Evolutionary conservation across 805 yeast genomes (phyloP).

Genomic region (Wickerhamomyces alni): DNA sequence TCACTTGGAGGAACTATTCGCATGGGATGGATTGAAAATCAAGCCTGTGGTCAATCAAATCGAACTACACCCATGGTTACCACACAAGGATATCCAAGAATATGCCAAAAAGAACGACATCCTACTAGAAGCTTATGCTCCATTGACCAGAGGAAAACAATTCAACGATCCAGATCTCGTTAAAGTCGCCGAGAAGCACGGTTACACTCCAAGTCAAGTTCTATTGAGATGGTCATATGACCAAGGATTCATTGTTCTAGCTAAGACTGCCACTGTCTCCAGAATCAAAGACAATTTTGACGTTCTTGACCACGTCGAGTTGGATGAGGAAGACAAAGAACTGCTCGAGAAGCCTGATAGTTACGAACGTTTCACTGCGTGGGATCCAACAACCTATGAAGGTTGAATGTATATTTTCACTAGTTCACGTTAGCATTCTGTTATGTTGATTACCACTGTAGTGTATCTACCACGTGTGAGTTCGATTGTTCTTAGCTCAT

Average conservation of each 20-base stretch:
- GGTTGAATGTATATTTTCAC: too few relatives aligned
- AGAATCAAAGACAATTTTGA: conserved; percentile 51
- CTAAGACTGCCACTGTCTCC: conserved; percentile 50
- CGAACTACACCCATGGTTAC: conserved; percentile 81
- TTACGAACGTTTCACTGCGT: conserved; percentile 57
- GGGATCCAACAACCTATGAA: conserved; percentile 35
- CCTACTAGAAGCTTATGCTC: conserved; percentile 69
- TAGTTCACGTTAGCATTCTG: too few relatives aligned
- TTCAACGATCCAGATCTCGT: conserved; percentile 45
- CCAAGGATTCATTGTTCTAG: conserved; percentile 64
- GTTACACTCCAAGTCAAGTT: conserved; percentile 51
- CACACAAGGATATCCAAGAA: conserved; percentile 54
- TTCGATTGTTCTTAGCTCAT: too few relatives aligned
- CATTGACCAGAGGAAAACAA: conserved; percentile 59
- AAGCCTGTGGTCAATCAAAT: conserved; percentile 71
- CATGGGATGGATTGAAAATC: conserved; percentile 44
- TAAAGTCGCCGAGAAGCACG: conserved; percentile 40
- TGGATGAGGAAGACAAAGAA: conserved; percentile 33
- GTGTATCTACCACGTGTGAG: too few relatives aligned
- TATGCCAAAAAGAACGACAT: conserved; percentile 51
- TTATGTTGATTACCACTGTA: too few relatives aligned
- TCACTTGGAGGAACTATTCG: conserved; percentile 54
- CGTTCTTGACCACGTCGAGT: conserved; percentile 39
- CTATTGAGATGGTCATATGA: conserved; percentile 66
- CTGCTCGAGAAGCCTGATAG: conserved; percentile 41